These are phyloP conservation scores for Solanum ossicruentum DNA, from an alignment of 257 asterid genomes.

Conservation along the genomic window DNA sequence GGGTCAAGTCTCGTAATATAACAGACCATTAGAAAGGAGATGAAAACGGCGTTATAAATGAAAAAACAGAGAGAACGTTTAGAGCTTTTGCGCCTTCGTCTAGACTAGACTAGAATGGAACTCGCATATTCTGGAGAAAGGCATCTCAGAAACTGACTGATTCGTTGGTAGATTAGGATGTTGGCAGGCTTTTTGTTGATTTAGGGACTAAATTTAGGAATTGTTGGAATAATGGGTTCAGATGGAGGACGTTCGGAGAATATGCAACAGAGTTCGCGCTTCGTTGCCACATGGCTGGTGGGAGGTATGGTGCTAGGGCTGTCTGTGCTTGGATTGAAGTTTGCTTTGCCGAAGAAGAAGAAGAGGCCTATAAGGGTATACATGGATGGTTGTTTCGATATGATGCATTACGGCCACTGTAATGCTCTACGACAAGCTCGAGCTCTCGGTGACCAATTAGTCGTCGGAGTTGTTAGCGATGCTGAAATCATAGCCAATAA, in stretches of 20 bases:
- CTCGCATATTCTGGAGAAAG: background rate
- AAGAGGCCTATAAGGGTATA: conserved; percentile 86
- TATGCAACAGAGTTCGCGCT: conserved; percentile 27
- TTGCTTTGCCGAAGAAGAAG: conserved; percentile 40
- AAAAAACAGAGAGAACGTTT: background rate
- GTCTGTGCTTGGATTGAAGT: conserved; percentile 46
- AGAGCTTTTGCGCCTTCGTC: background rate
- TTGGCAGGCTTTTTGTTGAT: background rate
- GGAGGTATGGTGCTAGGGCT: conserved; percentile 62
- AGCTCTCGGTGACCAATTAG: conserved; percentile 90
- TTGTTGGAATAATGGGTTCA: conserved; percentile 22
- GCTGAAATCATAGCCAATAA: conserved; percentile 75
- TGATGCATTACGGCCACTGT: conserved; percentile 99
- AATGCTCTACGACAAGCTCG: conserved; percentile 98
- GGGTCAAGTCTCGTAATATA: background rate
- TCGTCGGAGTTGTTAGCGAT: conserved; percentile 94
- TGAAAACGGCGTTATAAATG: background rate
- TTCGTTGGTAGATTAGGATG: background rate
- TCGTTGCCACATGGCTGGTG: conserved; percentile 44
- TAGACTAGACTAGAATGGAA: background rate
- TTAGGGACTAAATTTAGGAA: background rate
- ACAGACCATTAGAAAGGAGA: background rate
- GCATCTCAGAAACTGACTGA: background rate
- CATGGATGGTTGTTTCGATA: conserved; percentile 96
- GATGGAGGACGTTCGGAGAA: conserved; percentile 23